phyloP scores from a whole-genome alignment of 108 stramenopile genomes.

The Nitzschia sp. region DNA sequence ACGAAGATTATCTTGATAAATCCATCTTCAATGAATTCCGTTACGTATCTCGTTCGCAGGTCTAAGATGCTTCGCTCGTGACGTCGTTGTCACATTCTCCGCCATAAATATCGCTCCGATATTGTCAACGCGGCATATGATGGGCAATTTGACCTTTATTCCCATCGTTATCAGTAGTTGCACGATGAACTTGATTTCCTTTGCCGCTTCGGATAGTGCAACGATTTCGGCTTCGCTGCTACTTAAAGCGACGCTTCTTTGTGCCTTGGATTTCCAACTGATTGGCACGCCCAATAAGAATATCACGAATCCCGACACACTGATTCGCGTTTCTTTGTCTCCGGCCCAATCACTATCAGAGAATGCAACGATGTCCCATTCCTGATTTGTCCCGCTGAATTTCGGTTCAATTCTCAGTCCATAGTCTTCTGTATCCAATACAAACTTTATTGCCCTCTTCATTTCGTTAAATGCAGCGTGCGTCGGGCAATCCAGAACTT shows the following conservation, averaged over 20 bases:
- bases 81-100: neutral
- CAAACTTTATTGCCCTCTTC: constrained; percentile 26
- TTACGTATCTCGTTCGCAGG: neutral
- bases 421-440: neutral
- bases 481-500: constrained; percentile 26
- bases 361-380: neutral
- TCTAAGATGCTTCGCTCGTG: constrained; percentile 8
- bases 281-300: constrained; percentile 8
- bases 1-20: constrained; percentile 9
- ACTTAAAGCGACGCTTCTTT: neutral
- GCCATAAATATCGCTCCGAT: constrained; percentile 16
- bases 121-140: constrained; percentile 33
- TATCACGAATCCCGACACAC: neutral
- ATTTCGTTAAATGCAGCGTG: constrained; percentile 11
- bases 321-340: constrained; percentile 3
- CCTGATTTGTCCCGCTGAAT: neutral
- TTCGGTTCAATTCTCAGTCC: neutral
- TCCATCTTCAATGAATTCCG: neutral
- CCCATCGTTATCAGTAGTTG: constrained; percentile 9
- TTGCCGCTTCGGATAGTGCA: constrained; percentile 2
- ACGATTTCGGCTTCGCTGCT: constrained; percentile 3
- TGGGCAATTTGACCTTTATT: constrained; percentile 30
- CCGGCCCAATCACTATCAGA: constrained; percentile 15
- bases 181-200: neutral
- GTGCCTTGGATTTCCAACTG: neutral